Conservation (phyloP, 345 rosid species). For the Capsella bursapastoris region DNA sequence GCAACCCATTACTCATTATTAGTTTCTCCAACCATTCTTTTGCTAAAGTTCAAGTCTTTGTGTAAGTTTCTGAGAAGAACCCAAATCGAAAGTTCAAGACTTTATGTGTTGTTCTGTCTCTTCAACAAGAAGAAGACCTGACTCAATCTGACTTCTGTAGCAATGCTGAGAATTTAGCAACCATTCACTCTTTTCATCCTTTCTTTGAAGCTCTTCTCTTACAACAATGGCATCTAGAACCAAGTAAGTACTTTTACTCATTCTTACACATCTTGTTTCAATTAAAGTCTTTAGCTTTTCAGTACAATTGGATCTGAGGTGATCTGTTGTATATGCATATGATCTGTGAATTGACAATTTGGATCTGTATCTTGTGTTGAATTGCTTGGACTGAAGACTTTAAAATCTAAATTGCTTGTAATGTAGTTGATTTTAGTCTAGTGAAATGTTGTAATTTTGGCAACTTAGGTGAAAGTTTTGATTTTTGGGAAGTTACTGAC, state of each 20-base stretch:
- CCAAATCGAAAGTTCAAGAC: conserved; percentile 17
- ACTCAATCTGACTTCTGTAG: conserved; percentile 22
- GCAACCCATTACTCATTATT: conserved; percentile 48
- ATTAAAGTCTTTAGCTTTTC: not conserved
- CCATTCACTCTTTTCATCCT: conserved; percentile 5
- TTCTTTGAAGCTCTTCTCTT: conserved; percentile 25
- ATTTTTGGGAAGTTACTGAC: not conserved
- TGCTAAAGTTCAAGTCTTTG: conserved; percentile 31
- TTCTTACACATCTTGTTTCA: not conserved
- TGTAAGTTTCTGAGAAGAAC: not conserved
- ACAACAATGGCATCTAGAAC: conserved; percentile 41
- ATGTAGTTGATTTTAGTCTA: not conserved
- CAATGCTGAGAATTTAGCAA: conserved; percentile 51
- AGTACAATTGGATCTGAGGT: conserved; percentile 23
- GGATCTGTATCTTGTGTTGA: conserved; percentile 21
- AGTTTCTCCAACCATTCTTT: not conserved
- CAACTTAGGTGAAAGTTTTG: not conserved
- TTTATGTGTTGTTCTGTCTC: not conserved
- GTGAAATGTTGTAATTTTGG: not conserved
- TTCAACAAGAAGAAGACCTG: not conserved
- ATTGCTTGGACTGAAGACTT: not conserved
- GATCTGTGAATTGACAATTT: conserved; percentile 22
- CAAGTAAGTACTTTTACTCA: conserved; percentile 32
- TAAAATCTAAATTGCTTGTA: not conserved
- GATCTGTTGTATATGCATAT: not conserved